Base-by-base conservation (phyloP, 1,284 basidiomycete genomes). In the Uromyces viciae-fabae region DNA sequence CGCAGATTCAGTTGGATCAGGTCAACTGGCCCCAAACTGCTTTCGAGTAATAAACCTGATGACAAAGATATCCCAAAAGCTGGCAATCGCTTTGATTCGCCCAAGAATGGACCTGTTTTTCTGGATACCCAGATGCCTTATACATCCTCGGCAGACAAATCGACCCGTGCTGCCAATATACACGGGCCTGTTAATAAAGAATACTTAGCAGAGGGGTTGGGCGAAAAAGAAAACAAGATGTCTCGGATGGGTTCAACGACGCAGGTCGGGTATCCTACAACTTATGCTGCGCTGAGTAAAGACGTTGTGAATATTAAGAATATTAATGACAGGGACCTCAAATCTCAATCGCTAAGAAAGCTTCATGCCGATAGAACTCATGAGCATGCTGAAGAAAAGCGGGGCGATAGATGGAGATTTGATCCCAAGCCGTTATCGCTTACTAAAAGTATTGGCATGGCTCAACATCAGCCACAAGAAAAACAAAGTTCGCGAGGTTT, bases 1-100 rank as follows among this genome's bases (percentile, higher is more conserved):
- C 38, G 73, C 19, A 75, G 46, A 33, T 75, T 75, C 25, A 75
- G 73, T 25, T 75, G 73, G 73, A 43, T 49, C 8, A 36, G 73
- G 56, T n/a, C 38, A 19, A 72, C 52, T 40, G 49, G 69, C n/a
- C 1, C 49, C 46, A 72, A 72, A 49, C 22, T 40, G n/a, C 46
- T 5, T 11, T 7, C 49, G 5, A 43, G 46, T 72, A 52, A 28
- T 2, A 22, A 56, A 33, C 22, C 36, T 33, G 69, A 72, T 17
- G 69, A 19, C 7, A 72, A 11, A 11, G 22, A 11, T 49, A 49
- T 25, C 14, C 69, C 38, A 46, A 72, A 56, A 72, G 69, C 40
- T 36, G 14, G 49, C 38, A 7, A 25, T 33, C 36, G 54, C 15
- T 54, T 25, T 22, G 49, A 40, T 25, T 72, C 52, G 49, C 3